phyloP scores from a whole-genome alignment of 768 basidiomycete species.

The Boletus tomentosulus region DNA sequence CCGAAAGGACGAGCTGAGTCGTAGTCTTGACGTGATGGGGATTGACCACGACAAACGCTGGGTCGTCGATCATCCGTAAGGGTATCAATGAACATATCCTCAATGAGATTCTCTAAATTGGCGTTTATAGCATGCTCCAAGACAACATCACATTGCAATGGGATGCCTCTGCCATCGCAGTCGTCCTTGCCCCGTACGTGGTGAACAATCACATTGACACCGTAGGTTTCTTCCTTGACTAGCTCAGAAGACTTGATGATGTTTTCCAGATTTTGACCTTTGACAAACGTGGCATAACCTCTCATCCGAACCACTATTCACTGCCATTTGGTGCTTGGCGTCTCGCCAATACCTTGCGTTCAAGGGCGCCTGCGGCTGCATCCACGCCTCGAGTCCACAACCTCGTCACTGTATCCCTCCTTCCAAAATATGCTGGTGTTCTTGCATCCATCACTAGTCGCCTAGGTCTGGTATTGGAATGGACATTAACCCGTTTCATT shows the following conservation, averaged over 20 bases:
- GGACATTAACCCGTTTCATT: slow-evolving; percentile 3
- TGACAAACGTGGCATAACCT: slow-evolving; percentile 71
- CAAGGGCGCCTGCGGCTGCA: slow-evolving; percentile 29
- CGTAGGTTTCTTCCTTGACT: slow-evolving; percentile 37
- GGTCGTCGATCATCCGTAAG: slow-evolving; percentile 72
- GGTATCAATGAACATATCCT: slow-evolving; percentile 11
- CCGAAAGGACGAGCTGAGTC: slow-evolving; percentile 54
- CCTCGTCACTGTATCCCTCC: slow-evolving; percentile 54
- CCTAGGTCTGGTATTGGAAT: slow-evolving; percentile 31
- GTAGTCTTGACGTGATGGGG: slow-evolving; percentile 66
- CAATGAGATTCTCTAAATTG: slow-evolving; percentile 5
- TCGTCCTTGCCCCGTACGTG: slow-evolving; percentile 57
- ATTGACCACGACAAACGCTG: slow-evolving; percentile 50
- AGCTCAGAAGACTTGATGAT: not conserved
- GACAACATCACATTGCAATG: slow-evolving; percentile 70
- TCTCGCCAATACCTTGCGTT: slow-evolving; percentile 34
- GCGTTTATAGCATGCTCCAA: slow-evolving; percentile 51
- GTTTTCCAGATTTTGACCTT: slow-evolving; percentile 75
- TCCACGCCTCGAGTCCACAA: slow-evolving; percentile 47
- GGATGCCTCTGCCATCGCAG: slow-evolving; percentile 57
- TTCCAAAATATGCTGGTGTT: slow-evolving; percentile 60
- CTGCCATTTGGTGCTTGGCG: slow-evolving; percentile 53
- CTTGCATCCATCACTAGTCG: slow-evolving; percentile 50
- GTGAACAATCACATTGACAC: slow-evolving; percentile 54
- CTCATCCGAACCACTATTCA: slow-evolving; percentile 82